Evolutionary conservation across 352 stramenopile genomes (phyloP).

Genomic region (Phytophthora hibernalis): DNA sequence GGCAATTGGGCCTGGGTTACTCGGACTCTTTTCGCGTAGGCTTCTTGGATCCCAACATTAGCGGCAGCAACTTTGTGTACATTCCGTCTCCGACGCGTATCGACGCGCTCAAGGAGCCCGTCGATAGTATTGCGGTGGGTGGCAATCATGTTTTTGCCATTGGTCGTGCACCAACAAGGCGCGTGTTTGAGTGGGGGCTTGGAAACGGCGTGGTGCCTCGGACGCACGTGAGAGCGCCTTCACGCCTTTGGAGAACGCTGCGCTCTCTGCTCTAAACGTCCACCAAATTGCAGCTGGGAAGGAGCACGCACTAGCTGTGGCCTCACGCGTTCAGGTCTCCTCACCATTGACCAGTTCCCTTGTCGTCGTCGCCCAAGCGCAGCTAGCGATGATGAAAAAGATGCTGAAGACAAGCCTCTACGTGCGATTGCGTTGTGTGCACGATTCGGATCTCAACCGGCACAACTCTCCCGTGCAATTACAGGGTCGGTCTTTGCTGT

Average conservation of each 20-base stretch:
- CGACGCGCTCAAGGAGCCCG: conserved; percentile 63
- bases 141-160: conserved; percentile 80
- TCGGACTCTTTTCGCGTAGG: conserved; percentile 71
- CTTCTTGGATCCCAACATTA: conserved; percentile 74
- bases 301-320: conserved; percentile 68
- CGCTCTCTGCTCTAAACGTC: conserved; percentile 54
- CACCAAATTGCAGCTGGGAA: conserved; percentile 60
- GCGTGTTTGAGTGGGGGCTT: conserved; percentile 81
- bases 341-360: conserved; percentile 47
- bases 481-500: conserved; percentile 43
- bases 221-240: conserved; percentile 68
- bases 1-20: conserved; percentile 71
- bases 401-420: conserved; percentile 30
- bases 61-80: conserved; percentile 79
- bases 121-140: conserved; percentile 58
- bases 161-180: conserved; percentile 31
- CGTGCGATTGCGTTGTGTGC: conserved; percentile 55
- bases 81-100: conserved; percentile 70
- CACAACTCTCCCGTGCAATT: conserved; percentile 48
- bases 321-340: conserved; percentile 55
- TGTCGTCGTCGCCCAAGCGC: conserved; percentile 25
- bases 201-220: conserved; percentile 50
- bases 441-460: conserved; percentile 56
- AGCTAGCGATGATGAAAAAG: conserved; percentile 9
- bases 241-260: conserved; percentile 48